phyloP scores from a whole-genome alignment of 225 moss, liverwort and hornwort genomes.

The Marchantia paleacea region DNA sequence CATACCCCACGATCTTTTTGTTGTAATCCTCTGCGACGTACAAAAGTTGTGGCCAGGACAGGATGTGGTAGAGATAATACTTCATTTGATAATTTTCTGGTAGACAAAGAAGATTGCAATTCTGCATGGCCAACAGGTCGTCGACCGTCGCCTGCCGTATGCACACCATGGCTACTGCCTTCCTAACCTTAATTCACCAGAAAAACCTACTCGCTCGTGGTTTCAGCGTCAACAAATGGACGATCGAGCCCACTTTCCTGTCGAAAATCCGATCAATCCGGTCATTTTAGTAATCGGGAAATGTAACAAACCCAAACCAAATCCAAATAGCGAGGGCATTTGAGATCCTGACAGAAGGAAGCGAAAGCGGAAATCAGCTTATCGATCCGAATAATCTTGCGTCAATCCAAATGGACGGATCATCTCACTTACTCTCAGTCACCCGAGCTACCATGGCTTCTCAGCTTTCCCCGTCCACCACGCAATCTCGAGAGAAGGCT shows the following conservation, averaged over 20 bases:
- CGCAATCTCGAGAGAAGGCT: background rate
- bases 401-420: background rate
- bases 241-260: constrained; percentile 3
- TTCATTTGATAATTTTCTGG: constrained; percentile 94
- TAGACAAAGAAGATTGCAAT: constrained; percentile 84
- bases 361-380: background rate
- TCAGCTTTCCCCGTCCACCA: background rate
- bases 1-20: constrained; percentile 84
- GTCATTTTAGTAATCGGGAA: background rate
- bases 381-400: background rate
- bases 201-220: too few species aligned
- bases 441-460: background rate
- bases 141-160: constrained; percentile 91
- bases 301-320: background rate
- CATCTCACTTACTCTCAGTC: background rate
- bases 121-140: constrained; percentile 88
- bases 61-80: constrained; percentile 62
- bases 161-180: constrained; percentile 71
- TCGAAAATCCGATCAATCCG: background rate
- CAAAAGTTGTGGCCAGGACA: constrained; percentile 87
- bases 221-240: background rate
- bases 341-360: background rate
- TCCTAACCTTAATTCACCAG: background rate
- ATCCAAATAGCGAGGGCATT: background rate
- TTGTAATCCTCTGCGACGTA: constrained; percentile 87